Evolutionary conservation across 179 eudicot genomes (phyloP).

Genomic region (Spergularia azorica): DNA sequence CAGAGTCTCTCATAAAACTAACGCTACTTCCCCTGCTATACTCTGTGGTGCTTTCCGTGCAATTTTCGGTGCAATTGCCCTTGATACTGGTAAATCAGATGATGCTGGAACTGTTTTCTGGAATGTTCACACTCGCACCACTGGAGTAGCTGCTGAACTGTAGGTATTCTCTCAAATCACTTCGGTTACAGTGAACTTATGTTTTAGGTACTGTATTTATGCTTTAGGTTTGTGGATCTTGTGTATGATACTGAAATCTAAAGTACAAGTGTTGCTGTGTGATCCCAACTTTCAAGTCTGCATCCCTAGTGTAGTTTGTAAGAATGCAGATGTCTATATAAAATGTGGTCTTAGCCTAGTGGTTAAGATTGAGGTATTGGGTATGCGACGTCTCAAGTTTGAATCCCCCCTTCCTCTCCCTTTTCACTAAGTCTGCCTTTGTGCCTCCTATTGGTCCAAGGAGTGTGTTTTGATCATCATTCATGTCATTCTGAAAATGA

Average conservation of each 20-base stretch:
- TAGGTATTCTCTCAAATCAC: conserved; percentile 28
- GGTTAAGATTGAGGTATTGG: too few species aligned
- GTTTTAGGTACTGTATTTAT: not conserved
- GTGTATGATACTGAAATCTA: not conserved
- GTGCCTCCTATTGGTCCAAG: conserved; percentile 2
- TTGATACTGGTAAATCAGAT: conserved; percentile 55
- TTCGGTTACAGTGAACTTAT: not conserved
- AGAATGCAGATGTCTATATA: not conserved
- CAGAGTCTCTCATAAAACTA: conserved; percentile 72
- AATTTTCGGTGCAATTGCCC: conserved; percentile 67
- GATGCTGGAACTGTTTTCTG: conserved; percentile 53
- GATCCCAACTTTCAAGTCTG: conserved; percentile 4
- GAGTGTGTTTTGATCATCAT: not conserved
- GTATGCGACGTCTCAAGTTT: too few species aligned
- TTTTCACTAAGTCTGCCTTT: not conserved
- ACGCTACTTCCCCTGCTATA: conserved; percentile 59
- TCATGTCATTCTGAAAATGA: conserved; percentile 4
- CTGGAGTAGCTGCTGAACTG: conserved; percentile 29
- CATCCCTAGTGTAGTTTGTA: conserved; percentile 13
- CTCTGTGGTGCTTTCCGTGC: conserved; percentile 84
- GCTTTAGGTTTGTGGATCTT: conserved; percentile 2
- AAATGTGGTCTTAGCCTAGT: too few species aligned
- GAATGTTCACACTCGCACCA: conserved; percentile 42
- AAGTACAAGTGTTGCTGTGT: conserved; percentile 2
- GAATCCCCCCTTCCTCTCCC: too few species aligned